These are phyloP conservation scores for Didymella lethalis DNA, from an alignment of 2,329 filamentous ascomycete genomes.

Conservation along the genomic window DNA sequence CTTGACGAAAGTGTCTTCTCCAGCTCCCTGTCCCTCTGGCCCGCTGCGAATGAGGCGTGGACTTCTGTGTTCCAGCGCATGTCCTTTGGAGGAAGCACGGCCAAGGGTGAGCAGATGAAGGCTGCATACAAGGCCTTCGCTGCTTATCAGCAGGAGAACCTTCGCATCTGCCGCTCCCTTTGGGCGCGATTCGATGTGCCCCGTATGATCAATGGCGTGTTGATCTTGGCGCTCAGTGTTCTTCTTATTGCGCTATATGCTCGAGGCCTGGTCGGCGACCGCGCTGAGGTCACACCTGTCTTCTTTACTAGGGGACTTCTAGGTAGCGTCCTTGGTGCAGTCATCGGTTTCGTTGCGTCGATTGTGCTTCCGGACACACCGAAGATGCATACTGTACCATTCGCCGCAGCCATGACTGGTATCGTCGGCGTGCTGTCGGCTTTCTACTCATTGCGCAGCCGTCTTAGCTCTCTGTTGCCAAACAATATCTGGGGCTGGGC, in stretches of 20 bases:
- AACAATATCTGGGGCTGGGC: conserved; percentile 89
- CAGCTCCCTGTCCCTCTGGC: conserved; percentile 67
- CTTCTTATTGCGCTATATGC: conserved; percentile 77
- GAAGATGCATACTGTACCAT: conserved; percentile 52
- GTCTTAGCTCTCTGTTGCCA: conserved; percentile 66
- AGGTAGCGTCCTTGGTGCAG: conserved; percentile 57
- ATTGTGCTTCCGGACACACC: conserved; percentile 53
- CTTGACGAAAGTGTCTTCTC: conserved; percentile 68
- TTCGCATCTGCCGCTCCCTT: conserved; percentile 79
- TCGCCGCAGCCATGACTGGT: conserved; percentile 51
- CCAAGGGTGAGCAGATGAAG: conserved; percentile 51
- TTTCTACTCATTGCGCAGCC: conserved; percentile 52
- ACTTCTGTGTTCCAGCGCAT: conserved; percentile 44
- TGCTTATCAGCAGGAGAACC: conserved; percentile 78
- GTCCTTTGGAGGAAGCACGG: conserved; percentile 48
- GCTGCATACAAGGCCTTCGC: conserved; percentile 66
- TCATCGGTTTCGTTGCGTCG: conserved; percentile 53
- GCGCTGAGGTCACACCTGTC: conserved; percentile 61
- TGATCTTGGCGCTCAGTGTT: conserved; percentile 73
- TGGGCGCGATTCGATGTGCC: conserved; percentile 93
- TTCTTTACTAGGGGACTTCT: conserved; percentile 61
- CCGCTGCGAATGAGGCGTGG: conserved; percentile 64
- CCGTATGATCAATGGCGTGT: conserved; percentile 83
- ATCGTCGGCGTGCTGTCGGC: conserved; percentile 52
- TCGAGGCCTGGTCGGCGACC: conserved; percentile 62